These are phyloP conservation scores for Collybia nuda DNA, from an alignment of 768 basidiomycete species.

Conservation along the genomic window DNA sequence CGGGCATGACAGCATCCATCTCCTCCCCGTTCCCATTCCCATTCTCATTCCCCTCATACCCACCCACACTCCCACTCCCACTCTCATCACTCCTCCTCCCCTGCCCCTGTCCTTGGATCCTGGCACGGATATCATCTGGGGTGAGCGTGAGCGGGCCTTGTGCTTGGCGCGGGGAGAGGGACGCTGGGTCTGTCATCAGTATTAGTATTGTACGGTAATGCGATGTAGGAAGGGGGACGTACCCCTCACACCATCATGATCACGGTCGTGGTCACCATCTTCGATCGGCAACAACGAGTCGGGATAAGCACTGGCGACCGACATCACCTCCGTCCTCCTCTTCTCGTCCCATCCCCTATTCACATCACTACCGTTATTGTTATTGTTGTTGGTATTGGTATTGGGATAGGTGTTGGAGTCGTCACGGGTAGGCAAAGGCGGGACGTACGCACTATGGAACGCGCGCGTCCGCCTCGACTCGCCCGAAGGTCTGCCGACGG, in stretches of 20 bases:
- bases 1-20: constrained; percentile 65
- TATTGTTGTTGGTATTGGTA: too few relatives aligned
- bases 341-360: too few relatives aligned
- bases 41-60: too few relatives aligned
- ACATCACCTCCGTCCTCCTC: constrained; percentile 5
- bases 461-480: constrained; percentile 39
- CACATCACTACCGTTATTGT: too few relatives aligned
- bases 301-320: constrained; percentile 9
- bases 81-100: too few relatives aligned
- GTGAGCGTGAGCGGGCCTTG: constrained; percentile 45
- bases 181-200: constrained; percentile 14
- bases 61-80: too few relatives aligned
- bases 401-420: neutral
- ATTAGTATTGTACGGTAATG: too few relatives aligned
- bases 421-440: constrained; percentile 35
- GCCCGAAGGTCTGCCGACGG: constrained; percentile 37
- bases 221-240: too few relatives aligned
- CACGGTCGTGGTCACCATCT: neutral
- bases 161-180: constrained; percentile 36
- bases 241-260: too few relatives aligned
- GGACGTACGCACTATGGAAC: constrained; percentile 39
- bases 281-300: constrained; percentile 12
- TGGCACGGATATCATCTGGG: constrained; percentile 60
- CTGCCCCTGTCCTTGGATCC: constrained; percentile 29
- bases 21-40: constrained; percentile 10